Conservation (phyloP, 2,329 filamentous ascomycete species). For the Clarireedia paspali region DNA sequence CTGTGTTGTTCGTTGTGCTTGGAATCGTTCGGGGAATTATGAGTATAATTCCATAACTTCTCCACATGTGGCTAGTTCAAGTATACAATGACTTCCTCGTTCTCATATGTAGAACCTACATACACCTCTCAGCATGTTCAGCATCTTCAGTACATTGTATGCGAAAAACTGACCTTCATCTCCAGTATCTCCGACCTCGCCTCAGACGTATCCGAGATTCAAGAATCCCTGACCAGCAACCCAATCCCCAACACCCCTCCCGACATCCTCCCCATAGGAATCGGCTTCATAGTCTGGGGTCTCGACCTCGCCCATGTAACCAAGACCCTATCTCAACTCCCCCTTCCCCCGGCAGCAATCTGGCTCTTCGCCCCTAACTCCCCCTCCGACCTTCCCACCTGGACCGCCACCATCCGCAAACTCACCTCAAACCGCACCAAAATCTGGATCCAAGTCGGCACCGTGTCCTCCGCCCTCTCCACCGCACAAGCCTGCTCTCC, state of each 20-base stretch:
- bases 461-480: constrained; percentile 24
- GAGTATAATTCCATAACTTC: too few species aligned
- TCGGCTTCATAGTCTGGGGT: constrained; percentile 41
- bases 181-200: constrained; percentile 1
- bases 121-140: too few species aligned
- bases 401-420: constrained; percentile 26
- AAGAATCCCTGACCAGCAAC: constrained; percentile 7
- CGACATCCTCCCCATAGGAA: constrained; percentile 35
- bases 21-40: not conserved
- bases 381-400: constrained; percentile 21
- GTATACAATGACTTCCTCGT: too few species aligned
- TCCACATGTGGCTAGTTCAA: too few species aligned
- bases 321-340: constrained; percentile 24
- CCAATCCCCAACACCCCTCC: constrained; percentile 8
- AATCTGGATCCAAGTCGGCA: constrained; percentile 32
- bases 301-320: constrained; percentile 31
- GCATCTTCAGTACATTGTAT: not conserved
- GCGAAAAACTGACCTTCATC: not conserved
- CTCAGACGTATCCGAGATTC: constrained; percentile 3
- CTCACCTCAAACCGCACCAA: constrained; percentile 18
- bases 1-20: not conserved
- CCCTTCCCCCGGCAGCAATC: constrained; percentile 30
- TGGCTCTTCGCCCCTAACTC: constrained; percentile 41
- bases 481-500: constrained; percentile 19
- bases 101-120: too few species aligned